Conservation (phyloP, 2,329 filamentous ascomycete genomes). For the Penicillium sp. region DNA sequence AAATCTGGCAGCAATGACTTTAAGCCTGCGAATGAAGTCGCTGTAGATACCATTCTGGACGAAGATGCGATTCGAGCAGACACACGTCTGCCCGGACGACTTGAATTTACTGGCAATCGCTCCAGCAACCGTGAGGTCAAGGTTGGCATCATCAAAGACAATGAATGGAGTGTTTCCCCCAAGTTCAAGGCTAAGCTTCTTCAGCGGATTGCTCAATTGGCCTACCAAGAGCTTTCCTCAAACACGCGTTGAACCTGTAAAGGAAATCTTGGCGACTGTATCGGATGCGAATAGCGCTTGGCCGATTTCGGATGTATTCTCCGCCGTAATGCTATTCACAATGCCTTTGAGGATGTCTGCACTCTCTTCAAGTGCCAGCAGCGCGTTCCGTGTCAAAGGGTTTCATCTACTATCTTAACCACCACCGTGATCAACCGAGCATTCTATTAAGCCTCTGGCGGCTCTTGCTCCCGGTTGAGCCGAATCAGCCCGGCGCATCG, state of each 20-base stretch:
- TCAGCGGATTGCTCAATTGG: slow-evolving; percentile 78
- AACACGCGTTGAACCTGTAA: slow-evolving; percentile 74
- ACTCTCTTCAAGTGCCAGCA: slow-evolving; percentile 80
- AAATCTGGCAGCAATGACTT: slow-evolving; percentile 41
- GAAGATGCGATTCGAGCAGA: slow-evolving; percentile 67
- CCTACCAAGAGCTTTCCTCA: slow-evolving; percentile 82
- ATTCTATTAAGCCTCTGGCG: no score
- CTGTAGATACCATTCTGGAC: slow-evolving; percentile 55
- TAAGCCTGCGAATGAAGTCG: slow-evolving; percentile 57
- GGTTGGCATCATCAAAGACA: slow-evolving; percentile 82
- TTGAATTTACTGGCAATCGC: slow-evolving; percentile 87
- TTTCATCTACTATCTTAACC: slow-evolving; percentile 84
- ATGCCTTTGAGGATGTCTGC: slow-evolving; percentile 80
- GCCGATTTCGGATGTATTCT: slow-evolving; percentile 78
- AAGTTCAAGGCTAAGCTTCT: slow-evolving; percentile 84
- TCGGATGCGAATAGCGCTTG: slow-evolving; percentile 38
- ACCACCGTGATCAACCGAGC: no score
- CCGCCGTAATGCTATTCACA: slow-evolving; percentile 82
- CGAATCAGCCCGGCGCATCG: no score
- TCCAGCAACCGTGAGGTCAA: slow-evolving; percentile 79
- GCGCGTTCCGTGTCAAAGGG: slow-evolving; percentile 84
- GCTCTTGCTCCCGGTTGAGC: no score
- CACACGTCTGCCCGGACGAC: slow-evolving; percentile 89
- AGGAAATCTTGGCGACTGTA: slow-evolving; percentile 85
- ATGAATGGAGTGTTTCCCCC: slow-evolving; percentile 94